phyloP scores from a whole-genome alignment of 768 basidiomycete genomes.

The Flagelloscypha sp. region DNA sequence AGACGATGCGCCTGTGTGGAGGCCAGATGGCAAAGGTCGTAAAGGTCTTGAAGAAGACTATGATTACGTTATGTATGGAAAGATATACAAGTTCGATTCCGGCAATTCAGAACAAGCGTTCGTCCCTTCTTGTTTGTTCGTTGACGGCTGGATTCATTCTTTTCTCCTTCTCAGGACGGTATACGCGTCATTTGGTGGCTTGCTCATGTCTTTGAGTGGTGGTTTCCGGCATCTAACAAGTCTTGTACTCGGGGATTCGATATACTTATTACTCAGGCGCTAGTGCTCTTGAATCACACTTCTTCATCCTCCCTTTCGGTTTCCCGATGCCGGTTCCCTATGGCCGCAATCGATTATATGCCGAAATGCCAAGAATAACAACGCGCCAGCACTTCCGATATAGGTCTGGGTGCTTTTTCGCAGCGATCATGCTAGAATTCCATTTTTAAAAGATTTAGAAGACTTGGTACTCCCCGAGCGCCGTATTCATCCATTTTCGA shows the following conservation, averaged over 20 bases:
- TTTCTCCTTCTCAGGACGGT: slow-evolving; percentile 55
- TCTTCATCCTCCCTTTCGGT: too few species aligned
- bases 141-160: slow-evolving; percentile 9
- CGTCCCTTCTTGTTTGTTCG: slow-evolving; percentile 20
- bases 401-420: too few species aligned
- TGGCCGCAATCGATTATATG: too few species aligned
- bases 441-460: too few species aligned
- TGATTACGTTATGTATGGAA: slow-evolving; percentile 99
- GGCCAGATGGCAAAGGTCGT: slow-evolving; percentile 75
- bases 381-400: too few species aligned
- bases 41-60: slow-evolving; percentile 89
- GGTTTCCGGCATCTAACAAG: slow-evolving; percentile 87
- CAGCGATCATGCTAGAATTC: too few species aligned
- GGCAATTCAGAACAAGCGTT: slow-evolving; percentile 80
- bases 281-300: too few species aligned
- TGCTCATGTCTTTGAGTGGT: slow-evolving; percentile 90
- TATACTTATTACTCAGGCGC: slow-evolving; percentile 72
- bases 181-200: slow-evolving; percentile 93
- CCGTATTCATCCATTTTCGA: too few species aligned
- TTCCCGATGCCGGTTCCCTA: too few species aligned
- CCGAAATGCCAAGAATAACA: too few species aligned
- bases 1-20: slow-evolving; percentile 71
- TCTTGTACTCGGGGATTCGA: slow-evolving; percentile 88
- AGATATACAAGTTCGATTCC: slow-evolving; percentile 97
- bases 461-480: too few species aligned